Evolutionary conservation across 106 monocot genomes (phyloP).

Genomic region (Agapanthus africanus): DNA sequence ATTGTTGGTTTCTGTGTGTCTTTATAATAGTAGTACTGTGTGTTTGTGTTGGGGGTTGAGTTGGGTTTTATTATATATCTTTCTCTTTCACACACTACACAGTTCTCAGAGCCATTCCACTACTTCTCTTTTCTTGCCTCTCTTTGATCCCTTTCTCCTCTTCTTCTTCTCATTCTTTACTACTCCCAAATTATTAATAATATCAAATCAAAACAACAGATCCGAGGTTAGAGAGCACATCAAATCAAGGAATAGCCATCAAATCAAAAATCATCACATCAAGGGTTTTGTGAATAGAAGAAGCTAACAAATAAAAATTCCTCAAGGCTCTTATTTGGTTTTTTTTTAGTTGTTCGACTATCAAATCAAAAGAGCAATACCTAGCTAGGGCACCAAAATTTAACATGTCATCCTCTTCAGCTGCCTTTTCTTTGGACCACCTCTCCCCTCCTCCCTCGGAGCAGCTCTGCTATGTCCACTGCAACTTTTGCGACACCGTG

Average conservation of each 20-base stretch:
- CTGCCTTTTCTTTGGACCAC: constrained; percentile 68
- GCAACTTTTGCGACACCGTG: constrained; percentile 94
- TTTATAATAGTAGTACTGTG: background rate
- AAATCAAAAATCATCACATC: constrained; percentile 6
- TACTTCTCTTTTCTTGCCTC: background rate
- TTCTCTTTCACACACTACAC: background rate
- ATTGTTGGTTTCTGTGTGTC: too few species aligned
- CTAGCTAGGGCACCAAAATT: background rate
- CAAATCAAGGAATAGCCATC: constrained; percentile 18
- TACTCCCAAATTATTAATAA: background rate
- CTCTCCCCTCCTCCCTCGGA: constrained; percentile 63
- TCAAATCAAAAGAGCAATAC: background rate
- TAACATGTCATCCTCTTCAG: constrained; percentile 50
- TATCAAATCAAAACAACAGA: constrained; percentile 46
- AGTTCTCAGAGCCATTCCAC: background rate
- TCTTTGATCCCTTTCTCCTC: background rate
- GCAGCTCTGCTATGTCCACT: constrained; percentile 99
- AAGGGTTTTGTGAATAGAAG: background rate
- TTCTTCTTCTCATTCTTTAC: background rate
- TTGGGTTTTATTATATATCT: background rate
- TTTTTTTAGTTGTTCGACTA: background rate
- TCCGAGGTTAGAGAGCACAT: constrained; percentile 69
- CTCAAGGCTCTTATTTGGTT: background rate
- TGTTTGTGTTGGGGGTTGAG: too few species aligned
- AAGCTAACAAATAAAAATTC: background rate